Conservation (phyloP, 768 basidiomycete species). For the Termitomyces titanicus region DNA sequence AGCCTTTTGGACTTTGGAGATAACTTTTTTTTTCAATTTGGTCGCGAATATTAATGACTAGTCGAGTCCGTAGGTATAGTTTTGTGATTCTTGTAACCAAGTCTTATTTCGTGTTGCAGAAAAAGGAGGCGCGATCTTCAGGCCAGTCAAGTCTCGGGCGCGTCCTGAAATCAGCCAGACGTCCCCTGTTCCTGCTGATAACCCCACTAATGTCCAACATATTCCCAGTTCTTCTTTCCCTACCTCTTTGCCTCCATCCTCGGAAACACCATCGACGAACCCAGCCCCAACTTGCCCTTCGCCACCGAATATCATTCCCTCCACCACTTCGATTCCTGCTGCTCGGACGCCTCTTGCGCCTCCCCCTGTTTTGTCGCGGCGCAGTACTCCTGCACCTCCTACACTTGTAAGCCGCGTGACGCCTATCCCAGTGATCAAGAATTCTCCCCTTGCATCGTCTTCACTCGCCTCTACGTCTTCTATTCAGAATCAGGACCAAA, state of each 20-base stretch:
- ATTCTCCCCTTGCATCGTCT: slow-evolving; percentile 1
- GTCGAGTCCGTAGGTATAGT: slow-evolving; percentile 59
- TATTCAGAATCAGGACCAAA: neutral
- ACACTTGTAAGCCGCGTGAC: slow-evolving; percentile 5
- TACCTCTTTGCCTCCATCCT: neutral
- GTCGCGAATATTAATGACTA: slow-evolving; percentile 39
- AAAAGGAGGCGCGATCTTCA: slow-evolving; percentile 68
- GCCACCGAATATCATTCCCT: neutral
- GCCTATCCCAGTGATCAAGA: neutral
- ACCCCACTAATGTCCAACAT: neutral
- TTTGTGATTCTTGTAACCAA: neutral
- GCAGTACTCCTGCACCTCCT: slow-evolving; percentile 12
- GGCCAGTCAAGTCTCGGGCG: slow-evolving; percentile 59
- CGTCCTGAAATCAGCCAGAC: slow-evolving; percentile 35
- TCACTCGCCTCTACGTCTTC: neutral
- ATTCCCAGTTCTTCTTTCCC: neutral
- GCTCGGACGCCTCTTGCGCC: neutral
- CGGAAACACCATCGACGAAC: neutral
- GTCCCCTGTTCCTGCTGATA: slow-evolving; percentile 11
- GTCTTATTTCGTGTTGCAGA: slow-evolving; percentile 38
- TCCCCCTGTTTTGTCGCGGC: slow-evolving; percentile 4
- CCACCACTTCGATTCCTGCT: neutral
- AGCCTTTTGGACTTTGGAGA: neutral
- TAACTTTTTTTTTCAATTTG: neutral
- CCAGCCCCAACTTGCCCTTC: neutral